Evolutionary conservation across 208 protist species (phyloP).

Genomic region (Herpetomonas tarakana): DNA sequence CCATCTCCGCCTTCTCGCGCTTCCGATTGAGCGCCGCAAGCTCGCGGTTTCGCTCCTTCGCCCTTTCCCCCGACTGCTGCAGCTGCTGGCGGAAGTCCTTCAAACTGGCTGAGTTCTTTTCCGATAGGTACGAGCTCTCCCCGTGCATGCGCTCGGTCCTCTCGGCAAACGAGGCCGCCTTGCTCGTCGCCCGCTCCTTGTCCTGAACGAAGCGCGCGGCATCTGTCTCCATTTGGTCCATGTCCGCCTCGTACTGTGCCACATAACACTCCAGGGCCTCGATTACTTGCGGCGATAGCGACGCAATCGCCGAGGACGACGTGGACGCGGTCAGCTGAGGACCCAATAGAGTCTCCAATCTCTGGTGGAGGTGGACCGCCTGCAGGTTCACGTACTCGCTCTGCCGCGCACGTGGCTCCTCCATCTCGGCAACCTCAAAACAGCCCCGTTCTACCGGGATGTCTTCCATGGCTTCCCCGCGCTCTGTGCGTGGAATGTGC

Average conservation of each 20-base stretch:
- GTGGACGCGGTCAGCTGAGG: background rate
- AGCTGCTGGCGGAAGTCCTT: slow-evolving; percentile 33
- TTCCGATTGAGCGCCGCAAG: slow-evolving; percentile 54
- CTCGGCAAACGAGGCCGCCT: slow-evolving; percentile 17
- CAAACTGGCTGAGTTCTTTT: slow-evolving; percentile 53
- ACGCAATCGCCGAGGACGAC: slow-evolving; percentile 1
- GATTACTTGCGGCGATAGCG: slow-evolving; percentile 18
- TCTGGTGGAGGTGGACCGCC: slow-evolving; percentile 27
- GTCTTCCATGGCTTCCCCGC: slow-evolving; percentile 21
- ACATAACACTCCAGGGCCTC: slow-evolving; percentile 35
- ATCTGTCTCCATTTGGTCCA: background rate
- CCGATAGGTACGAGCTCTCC: slow-evolving; percentile 37
- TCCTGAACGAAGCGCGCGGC: slow-evolving; percentile 15
- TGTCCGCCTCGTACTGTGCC: slow-evolving; percentile 21
- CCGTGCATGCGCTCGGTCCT: slow-evolving; percentile 34
- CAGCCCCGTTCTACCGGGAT: slow-evolving; percentile 22
- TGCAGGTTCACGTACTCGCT: slow-evolving; percentile 68
- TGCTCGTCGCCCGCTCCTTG: background rate
- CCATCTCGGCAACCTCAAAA: slow-evolving; percentile 32
- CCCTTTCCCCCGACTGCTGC: slow-evolving; percentile 28
- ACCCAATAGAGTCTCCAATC: slow-evolving; percentile 13
- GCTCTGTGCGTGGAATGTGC: background rate
- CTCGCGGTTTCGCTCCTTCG: slow-evolving; percentile 47
- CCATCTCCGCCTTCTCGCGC: slow-evolving; percentile 61
- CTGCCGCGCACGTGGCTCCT: slow-evolving; percentile 54